These are phyloP conservation scores for Chalciporus chontae DNA, from an alignment of 768 basidiomycete genomes.

Conservation along the genomic window DNA sequence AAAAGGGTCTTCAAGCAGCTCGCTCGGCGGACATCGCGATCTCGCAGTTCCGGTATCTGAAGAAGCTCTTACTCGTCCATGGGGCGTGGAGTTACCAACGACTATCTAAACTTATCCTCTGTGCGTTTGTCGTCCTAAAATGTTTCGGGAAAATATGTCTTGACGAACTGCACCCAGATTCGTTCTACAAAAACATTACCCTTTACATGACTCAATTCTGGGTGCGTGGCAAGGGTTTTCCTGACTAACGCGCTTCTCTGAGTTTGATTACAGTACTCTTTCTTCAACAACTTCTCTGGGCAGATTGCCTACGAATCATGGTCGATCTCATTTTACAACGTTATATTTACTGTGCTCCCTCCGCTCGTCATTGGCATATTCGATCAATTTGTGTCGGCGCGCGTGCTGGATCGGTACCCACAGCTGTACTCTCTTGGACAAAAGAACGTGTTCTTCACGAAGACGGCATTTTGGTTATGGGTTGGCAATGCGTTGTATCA, in stretches of 20 bases:
- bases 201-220: conserved; percentile 99
- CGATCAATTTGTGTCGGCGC: conserved; percentile 97
- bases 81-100: conserved; percentile 99
- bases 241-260: background rate
- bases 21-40: conserved; percentile 97
- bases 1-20: conserved; percentile 93
- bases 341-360: conserved; percentile 92
- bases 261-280: conserved; percentile 70
- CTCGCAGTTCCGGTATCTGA: conserved; percentile 93
- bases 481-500: conserved; percentile 86
- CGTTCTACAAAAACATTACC: conserved; percentile 98
- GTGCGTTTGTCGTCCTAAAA: conserved; percentile 45
- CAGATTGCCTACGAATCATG: conserved; percentile 99
- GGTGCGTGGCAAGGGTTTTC: conserved; percentile 46
- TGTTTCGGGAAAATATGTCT: conserved; percentile 10
- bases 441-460: conserved; percentile 89
- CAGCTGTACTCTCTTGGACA: conserved; percentile 95
- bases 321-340: conserved; percentile 96
- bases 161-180: conserved; percentile 49
- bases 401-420: conserved; percentile 94
- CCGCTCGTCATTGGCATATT: conserved; percentile 97
- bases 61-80: conserved; percentile 93
- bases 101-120: conserved; percentile 91
- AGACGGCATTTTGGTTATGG: conserved; percentile 92
- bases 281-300: conserved; percentile 99